Evolutionary conservation across 2,329 filamentous ascomycete species (phyloP).

Genomic region (Cyclaneusma minus): DNA sequence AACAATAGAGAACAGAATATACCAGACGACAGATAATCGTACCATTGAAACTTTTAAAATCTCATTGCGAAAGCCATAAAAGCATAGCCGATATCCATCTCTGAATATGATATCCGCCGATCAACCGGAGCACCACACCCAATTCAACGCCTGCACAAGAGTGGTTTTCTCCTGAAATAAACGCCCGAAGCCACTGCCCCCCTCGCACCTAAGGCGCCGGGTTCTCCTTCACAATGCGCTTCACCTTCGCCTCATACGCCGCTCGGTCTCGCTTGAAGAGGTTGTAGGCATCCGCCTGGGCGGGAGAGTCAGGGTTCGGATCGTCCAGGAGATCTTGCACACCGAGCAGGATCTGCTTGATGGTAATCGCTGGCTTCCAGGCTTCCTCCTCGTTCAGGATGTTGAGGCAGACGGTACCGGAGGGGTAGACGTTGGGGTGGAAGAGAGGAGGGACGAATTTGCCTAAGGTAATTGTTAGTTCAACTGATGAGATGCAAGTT

Average conservation of each 20-base stretch:
- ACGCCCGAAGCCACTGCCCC: too few species aligned
- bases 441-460: conserved; percentile 94
- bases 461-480: conserved; percentile 39
- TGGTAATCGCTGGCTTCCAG: conserved; percentile 96
- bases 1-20: too few species aligned
- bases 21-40: too few species aligned
- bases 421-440: conserved; percentile 97
- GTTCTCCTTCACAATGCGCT: conserved; percentile 78
- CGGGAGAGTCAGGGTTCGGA: conserved; percentile 91
- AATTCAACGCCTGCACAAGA: too few species aligned
- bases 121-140: too few species aligned
- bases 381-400: conserved; percentile 97
- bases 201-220: conserved; percentile 46
- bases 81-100: too few species aligned
- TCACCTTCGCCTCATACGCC: conserved; percentile 82
- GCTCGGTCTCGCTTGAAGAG: conserved; percentile 79
- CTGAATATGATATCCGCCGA: too few species aligned
- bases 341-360: conserved; percentile 92
- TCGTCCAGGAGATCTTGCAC: conserved; percentile 94
- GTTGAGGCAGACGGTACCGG: conserved; percentile 89
- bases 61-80: too few species aligned
- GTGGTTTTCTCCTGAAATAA: too few species aligned
- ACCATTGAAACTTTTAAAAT: too few species aligned
- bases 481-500: conserved; percentile 6
- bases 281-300: conserved; percentile 94